Percentiles rank a stretch among this genome's conserved stretches.
Conservation (phyloP, 495 filamentous ascomycete species). For the Lasiosphaeria hispida region DNA sequence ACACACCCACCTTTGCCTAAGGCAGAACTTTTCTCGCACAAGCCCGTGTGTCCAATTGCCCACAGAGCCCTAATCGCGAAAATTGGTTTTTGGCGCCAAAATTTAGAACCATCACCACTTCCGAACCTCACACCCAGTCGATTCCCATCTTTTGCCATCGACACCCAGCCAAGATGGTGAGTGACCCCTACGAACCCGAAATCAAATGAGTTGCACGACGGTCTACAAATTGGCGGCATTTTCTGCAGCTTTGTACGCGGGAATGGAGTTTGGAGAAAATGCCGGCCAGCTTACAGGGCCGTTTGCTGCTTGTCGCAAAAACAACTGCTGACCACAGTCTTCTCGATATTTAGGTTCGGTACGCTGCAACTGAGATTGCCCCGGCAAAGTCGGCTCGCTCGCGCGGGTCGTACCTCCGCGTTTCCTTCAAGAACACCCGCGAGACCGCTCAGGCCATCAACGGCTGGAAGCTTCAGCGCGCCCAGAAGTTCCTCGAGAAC, state of each 20-base stretch:
- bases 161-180: constrained; percentile 42
- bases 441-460: constrained; percentile 99
- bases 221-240: background rate
- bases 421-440: constrained; percentile 99
- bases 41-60: constrained; percentile 27
- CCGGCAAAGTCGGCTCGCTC: constrained; percentile 92
- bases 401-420: constrained; percentile 96
- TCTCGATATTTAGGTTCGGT: constrained; percentile 73
- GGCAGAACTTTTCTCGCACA: constrained; percentile 20
- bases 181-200: constrained; percentile 20
- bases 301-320: background rate
- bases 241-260: background rate
- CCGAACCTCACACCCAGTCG: constrained; percentile 32
- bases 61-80: constrained; percentile 42
- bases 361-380: constrained; percentile 88
- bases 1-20: constrained; percentile 17
- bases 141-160: constrained; percentile 31
- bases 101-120: constrained; percentile 31
- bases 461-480: constrained; percentile 96
- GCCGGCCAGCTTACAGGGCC: no score
- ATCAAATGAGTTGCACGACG: constrained; percentile 6
- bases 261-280: no score
- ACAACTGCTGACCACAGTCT: constrained; percentile 37
- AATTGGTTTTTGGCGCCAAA: constrained; percentile 35
- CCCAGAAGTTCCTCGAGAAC: constrained; percentile 92